Base-by-base conservation (phyloP, 768 basidiomycete species). In the Naganishia vaughanmartiniae region DNA sequence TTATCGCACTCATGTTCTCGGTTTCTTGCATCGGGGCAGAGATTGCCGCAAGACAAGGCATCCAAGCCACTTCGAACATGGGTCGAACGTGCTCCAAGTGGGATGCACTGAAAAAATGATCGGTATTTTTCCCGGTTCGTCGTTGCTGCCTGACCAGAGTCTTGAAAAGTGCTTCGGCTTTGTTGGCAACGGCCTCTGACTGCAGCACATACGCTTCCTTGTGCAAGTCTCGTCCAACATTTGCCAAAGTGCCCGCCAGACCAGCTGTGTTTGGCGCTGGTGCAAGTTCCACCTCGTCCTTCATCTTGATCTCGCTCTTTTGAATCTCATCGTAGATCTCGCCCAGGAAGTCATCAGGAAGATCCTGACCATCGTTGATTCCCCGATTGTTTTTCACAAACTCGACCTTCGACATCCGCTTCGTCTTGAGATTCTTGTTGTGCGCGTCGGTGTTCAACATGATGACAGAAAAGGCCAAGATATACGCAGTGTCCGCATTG, bases 61-160 rank as follows among this genome's bases (percentile, higher is more conserved):
- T 98, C 96, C 96, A 99, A 26, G 93, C 94, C 9, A 97, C 94
- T 81, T 98, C 95, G 76, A 99, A 96, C 96, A 99, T 99, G 24
- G 96, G 95, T 45, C 89, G 87, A 72, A 98, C 95, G 79, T 99
- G 96, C 69, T 97, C 87, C 72, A 93, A 92, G 77, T 97, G 91
- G 0, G 92, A 96, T 0, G 96, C 96, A 73, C 91, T 92, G 83
- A 94, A 96, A 83, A 93, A 99, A 72, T 95, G 91, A 73, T 96
- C 92, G 30, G 85, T 87, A 6, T 83, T 81, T 80, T 87, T 90
- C 28, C 89, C 81, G n/a, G 83, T 88, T 75, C 90, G 91, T n/a
- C 91, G 87, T 78, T 97, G 94, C 31, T 92, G 87, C 36, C 90
- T 88, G 85, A 93, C 90, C 85, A 98, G 87, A 0, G 93, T 93